A percentile compares a stretch with the other conserved stretches of the same genome.
phyloP scores from a whole-genome alignment of 2,329 filamentous ascomycete genomes.

The Colletotrichum spinosum region DNA sequence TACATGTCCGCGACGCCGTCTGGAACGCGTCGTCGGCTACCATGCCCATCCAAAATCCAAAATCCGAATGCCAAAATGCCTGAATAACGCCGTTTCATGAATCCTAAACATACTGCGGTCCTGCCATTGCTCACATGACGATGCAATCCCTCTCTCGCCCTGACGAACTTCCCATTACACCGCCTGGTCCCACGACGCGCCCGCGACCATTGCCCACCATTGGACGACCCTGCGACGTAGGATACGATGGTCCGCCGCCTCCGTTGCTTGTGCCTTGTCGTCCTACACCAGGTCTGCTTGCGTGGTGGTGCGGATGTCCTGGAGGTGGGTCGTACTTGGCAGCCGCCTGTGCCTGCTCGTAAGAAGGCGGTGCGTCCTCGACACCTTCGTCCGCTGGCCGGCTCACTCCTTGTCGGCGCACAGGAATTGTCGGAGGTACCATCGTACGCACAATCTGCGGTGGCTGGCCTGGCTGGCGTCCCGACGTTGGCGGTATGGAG shows the following conservation, averaged over 20 bases:
- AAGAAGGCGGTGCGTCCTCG: conserved; percentile 67
- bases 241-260: conserved; percentile 27
- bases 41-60: conserved; percentile 6
- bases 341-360: conserved; percentile 67
- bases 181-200: conserved; percentile 28
- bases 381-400: conserved; percentile 52
- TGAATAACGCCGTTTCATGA: conserved; percentile 23
- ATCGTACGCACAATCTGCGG: conserved; percentile 58
- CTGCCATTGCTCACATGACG: conserved; percentile 55
- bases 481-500: conserved; percentile 10
- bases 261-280: conserved; percentile 16
- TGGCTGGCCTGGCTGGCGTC: conserved; percentile 34
- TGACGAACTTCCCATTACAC: conserved; percentile 26
- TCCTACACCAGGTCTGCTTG: conserved; percentile 49
- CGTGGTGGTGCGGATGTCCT: conserved; percentile 62
- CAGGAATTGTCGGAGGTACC: conserved; percentile 55
- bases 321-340: conserved; percentile 63
- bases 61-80: background rate
- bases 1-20: too few species aligned
- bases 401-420: conserved; percentile 50
- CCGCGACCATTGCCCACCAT: conserved; percentile 32
- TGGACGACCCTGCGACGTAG: conserved; percentile 21
- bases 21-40: background rate
- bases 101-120: background rate
- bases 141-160: conserved; percentile 53